Conservation (phyloP, 2,329 filamentous ascomycete genomes). For the Beauveria sp. region DNA sequence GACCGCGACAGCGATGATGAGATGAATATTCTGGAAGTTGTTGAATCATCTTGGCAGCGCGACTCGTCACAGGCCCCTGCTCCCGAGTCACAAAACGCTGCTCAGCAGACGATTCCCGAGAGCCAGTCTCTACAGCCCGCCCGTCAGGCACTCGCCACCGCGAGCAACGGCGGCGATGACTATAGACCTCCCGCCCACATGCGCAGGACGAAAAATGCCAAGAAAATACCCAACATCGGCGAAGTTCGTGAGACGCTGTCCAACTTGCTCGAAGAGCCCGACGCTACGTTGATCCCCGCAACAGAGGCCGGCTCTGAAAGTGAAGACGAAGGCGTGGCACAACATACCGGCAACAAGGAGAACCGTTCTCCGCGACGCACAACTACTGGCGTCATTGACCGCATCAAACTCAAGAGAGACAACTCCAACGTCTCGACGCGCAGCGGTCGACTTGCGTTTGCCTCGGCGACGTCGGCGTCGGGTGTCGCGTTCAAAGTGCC, state of each 20-base stretch:
- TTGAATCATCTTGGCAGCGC: slow-evolving; percentile 21
- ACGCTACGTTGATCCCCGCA: slow-evolving; percentile 41
- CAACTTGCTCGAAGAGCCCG: slow-evolving; percentile 67
- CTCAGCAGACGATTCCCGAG: slow-evolving; percentile 35
- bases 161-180: slow-evolving; percentile 16
- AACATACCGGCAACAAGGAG: slow-evolving; percentile 39
- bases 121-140: slow-evolving; percentile 35
- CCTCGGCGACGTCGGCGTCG: slow-evolving; percentile 29
- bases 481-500: slow-evolving; percentile 56
- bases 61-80: slow-evolving; percentile 27
- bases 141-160: slow-evolving; percentile 28
- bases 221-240: slow-evolving; percentile 65
- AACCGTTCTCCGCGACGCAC: slow-evolving; percentile 33
- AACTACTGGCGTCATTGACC: slow-evolving; percentile 54
- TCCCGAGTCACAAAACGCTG: slow-evolving; percentile 11
- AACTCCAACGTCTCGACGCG: slow-evolving; percentile 28
- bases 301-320: slow-evolving; percentile 28
- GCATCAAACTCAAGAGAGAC: slow-evolving; percentile 60
- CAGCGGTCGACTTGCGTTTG: slow-evolving; percentile 49
- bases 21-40: slow-evolving; percentile 62
- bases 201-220: slow-evolving; percentile 53
- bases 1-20: slow-evolving; percentile 71
- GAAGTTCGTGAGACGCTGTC: slow-evolving; percentile 81
- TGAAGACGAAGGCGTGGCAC: slow-evolving; percentile 33
- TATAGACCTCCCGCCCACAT: slow-evolving; percentile 51